Percentiles rank a stretch among this genome's conserved stretches.
Conservation (phyloP, 306 rosid species). For the Prunus davidiana region DNA sequence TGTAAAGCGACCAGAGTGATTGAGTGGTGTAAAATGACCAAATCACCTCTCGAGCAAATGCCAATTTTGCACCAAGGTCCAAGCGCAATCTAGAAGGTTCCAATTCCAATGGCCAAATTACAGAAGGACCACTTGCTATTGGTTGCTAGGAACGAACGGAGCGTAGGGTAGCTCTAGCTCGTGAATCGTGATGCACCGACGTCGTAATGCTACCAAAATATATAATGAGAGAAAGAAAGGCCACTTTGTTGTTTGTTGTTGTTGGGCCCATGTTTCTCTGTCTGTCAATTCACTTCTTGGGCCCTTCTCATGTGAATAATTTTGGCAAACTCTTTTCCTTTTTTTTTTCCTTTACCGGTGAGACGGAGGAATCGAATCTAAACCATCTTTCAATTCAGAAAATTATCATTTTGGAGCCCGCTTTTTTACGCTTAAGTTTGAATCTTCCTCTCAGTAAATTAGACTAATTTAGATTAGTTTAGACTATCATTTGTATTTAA, state of each 20-base stretch:
- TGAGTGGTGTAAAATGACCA: not conserved
- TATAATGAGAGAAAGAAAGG: not conserved
- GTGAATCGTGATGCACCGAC: not conserved
- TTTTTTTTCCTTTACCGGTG: no score
- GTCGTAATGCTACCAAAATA: not conserved
- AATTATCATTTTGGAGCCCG: no score
- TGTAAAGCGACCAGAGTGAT: not conserved
- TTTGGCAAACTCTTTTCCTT: no score
- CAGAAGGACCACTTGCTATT: not conserved
- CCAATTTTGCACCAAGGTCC: not conserved
- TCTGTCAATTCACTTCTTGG: no score
- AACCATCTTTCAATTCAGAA: no score
- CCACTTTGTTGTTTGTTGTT: constrained; percentile 11
- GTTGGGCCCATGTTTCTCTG: not conserved
- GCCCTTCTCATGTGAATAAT: no score
- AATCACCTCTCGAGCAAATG: not conserved
- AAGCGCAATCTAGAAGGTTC: not conserved
- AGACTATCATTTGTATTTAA: no score
- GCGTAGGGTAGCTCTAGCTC: not conserved
- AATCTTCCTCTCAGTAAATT: no score
- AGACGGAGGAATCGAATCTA: no score
- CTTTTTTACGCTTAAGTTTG: no score
- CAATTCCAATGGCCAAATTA: not conserved
- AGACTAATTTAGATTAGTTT: no score
- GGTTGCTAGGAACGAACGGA: not conserved